Evolutionary conservation across 108 stramenopile species (phyloP).

Genomic region (Stephanodiscus triporus): DNA sequence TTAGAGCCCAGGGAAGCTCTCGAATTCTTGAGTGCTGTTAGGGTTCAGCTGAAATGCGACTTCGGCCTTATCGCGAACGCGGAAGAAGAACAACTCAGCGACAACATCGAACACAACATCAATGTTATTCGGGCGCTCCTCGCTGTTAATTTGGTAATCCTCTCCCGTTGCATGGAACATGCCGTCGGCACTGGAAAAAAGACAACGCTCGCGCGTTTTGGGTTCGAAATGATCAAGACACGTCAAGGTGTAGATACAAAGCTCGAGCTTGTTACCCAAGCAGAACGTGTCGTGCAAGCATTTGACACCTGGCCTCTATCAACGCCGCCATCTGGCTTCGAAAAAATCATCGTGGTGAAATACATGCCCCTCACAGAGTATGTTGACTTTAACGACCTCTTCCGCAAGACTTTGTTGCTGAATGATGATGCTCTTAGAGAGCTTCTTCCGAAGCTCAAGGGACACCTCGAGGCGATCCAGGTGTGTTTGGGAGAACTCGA

Average conservation of each 20-base stretch:
- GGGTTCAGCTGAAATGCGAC: neutral
- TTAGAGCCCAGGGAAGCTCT: constrained; percentile 1
- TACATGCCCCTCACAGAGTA: neutral
- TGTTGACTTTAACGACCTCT: constrained; percentile 3
- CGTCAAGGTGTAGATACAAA: neutral
- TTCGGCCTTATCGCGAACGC: neutral
- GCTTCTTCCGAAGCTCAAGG: constrained; percentile 5
- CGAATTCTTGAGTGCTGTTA: neutral
- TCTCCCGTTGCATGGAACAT: constrained; percentile 1
- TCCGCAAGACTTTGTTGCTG: constrained; percentile 6
- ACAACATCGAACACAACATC: constrained; percentile 6
- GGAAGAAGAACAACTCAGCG: neutral
- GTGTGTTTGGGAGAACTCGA: constrained; percentile 7
- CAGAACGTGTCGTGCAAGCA: neutral
- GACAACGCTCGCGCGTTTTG: neutral
- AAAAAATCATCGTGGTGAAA: neutral
- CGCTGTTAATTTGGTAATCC: neutral
- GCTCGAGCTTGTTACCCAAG: constrained; percentile 3
- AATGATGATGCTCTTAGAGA: neutral
- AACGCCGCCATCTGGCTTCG: neutral
- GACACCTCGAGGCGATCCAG: neutral
- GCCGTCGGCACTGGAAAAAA: neutral
- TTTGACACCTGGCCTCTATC: neutral
- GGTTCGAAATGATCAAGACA: neutral
- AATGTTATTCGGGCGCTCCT: neutral